These are phyloP conservation scores for Quercus gilva DNA, from an alignment of 306 rosid genomes.

Conservation along the genomic window DNA sequence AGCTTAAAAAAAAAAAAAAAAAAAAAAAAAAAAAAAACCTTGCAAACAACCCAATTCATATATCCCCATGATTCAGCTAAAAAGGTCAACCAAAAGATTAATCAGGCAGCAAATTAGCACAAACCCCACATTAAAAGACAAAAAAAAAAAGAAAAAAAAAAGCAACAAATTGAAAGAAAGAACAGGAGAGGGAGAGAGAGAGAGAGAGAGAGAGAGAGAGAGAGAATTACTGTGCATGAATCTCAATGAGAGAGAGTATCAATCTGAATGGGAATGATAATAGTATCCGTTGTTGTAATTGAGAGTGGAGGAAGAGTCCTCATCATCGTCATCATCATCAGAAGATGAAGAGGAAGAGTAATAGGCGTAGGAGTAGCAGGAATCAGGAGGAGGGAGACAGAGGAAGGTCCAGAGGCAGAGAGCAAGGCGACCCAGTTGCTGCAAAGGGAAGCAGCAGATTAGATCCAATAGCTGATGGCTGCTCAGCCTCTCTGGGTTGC, in stretches of 20 bases:
- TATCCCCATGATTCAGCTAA: neutral
- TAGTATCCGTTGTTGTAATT: slow-evolving; percentile 33
- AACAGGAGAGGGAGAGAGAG: neutral
- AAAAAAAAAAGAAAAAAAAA: neutral
- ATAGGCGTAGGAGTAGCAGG: slow-evolving; percentile 39
- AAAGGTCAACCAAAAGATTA: neutral
- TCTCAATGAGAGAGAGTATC: slow-evolving; percentile 6
- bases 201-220: neutral
- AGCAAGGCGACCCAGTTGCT: slow-evolving; percentile 62
- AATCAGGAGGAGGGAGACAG: slow-evolving; percentile 55
- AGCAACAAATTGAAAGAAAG: neutral
- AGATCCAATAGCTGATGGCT: slow-evolving; percentile 60
- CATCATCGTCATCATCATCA: slow-evolving; percentile 43
- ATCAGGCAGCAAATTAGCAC: neutral
- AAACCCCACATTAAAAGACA: neutral
- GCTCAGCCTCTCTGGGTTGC: slow-evolving; percentile 53
- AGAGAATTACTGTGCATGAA: slow-evolving; percentile 23
- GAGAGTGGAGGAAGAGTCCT: slow-evolving; percentile 36
- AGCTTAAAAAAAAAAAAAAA: too few species aligned
- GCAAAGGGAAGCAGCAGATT: slow-evolving; percentile 62
- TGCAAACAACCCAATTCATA: slow-evolving; percentile 9
- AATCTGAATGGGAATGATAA: slow-evolving; percentile 61
- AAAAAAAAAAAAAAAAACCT: neutral
- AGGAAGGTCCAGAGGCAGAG: slow-evolving; percentile 69
- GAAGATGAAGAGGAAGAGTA: slow-evolving; percentile 33